A percentile compares a stretch with the other conserved stretches of the same genome.
These are phyloP conservation scores for Corymbia maculata DNA, from an alignment of 345 rosid species.

Conservation along the genomic window DNA sequence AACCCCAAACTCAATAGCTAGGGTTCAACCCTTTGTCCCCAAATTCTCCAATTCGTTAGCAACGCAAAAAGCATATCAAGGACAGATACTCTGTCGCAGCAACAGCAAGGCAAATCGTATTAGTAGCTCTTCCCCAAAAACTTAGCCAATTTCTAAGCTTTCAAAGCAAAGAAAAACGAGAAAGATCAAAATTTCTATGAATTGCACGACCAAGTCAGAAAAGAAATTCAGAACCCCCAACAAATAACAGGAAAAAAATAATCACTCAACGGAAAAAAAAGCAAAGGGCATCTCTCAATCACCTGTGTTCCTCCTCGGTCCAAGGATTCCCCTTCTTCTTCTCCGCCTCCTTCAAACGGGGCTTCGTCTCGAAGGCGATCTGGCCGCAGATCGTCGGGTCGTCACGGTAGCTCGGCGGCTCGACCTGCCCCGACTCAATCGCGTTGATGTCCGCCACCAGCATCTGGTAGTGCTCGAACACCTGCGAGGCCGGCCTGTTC, in stretches of 20 bases:
- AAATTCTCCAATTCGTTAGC: not conserved
- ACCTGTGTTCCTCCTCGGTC: slow-evolving; percentile 58
- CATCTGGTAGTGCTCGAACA: slow-evolving; percentile 43
- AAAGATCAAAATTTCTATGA: not conserved
- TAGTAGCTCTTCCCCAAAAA: not conserved
- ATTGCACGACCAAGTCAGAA: not conserved
- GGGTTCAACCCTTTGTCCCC: not conserved
- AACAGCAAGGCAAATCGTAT: not conserved
- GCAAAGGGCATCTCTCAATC: not conserved
- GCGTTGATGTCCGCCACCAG: slow-evolving; percentile 49
- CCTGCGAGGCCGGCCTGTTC: slow-evolving; percentile 27
- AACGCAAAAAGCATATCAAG: not conserved
- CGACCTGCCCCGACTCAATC: slow-evolving; percentile 65
- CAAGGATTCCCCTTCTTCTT: slow-evolving; percentile 78
- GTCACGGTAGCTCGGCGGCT: slow-evolving; percentile 48
- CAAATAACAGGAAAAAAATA: not conserved
- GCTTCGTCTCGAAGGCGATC: slow-evolving; percentile 26
- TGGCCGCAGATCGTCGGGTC: slow-evolving; percentile 15
- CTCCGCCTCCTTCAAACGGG: slow-evolving; percentile 22
- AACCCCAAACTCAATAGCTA: not conserved
- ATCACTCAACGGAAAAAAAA: not conserved
- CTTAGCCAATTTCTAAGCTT: not conserved
- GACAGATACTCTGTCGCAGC: not conserved
- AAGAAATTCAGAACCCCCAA: not conserved
- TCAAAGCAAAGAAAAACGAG: not conserved